Base-by-base conservation (phyloP, 1,284 basidiomycete species). In the Ganoderma lucidum region DNA sequence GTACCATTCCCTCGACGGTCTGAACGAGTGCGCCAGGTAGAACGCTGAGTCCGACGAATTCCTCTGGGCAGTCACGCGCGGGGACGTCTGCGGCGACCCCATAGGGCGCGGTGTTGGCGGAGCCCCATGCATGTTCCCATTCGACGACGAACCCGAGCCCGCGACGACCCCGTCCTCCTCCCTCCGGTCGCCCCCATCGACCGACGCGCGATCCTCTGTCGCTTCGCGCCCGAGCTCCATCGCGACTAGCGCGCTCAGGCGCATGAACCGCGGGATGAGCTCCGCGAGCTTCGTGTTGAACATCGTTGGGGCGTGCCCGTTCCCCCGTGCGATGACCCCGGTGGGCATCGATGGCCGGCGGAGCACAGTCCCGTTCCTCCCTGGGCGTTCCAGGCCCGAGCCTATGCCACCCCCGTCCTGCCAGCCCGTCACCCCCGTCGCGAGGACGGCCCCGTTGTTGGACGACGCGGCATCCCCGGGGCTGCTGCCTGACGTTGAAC, bases 1-100 rank as follows among this genome's bases (percentile, higher is more conserved):
- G 79, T 94, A 96, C 94, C 94, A 96, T 70, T 90, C 88, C 41
- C 86, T 81, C 41, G 92, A 90, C 1, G 93, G 93, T 1, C 85
- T 83, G 48, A 93, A 79, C 2, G 89, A 88, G 60, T 83, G 79
- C n/a, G 59, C 37, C 9, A 61, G 39, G 23, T 61, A 61, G 5
- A 83, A 83, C 62, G 84, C 85, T 71, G 82, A 62, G 42, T 74
- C 74, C 1, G 75, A 70, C 6, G 73, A 74, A 28, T 80, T 67
- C 32, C 76, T 72, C 39, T 75, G 75, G 17, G 71, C 72, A 30
- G 75, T 67, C 15, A 71, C 62, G 35, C 77, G 70, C 3, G 75
- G 75, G 2, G 76, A 74, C 28, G 73, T 75, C 56, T 75, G 73
- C n/a, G 77, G 78, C 0, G 78, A 79, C 19, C 68, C 41, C 3